Conservation (phyloP, 2,329 filamentous ascomycete genomes). For the Mycosphaerella sp. region DNA sequence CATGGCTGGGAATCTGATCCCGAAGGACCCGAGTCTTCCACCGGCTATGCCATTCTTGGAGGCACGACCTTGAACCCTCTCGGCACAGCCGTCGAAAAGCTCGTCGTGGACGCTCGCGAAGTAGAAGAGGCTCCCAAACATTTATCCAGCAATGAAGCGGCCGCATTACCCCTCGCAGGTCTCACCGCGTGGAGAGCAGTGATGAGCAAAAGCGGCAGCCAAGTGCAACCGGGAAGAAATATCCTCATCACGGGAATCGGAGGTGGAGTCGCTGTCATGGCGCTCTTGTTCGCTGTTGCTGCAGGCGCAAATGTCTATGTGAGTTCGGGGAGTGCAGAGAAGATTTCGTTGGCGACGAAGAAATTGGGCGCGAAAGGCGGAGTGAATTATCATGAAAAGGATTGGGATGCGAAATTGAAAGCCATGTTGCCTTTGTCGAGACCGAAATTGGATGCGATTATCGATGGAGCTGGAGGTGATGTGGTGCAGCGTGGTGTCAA, state of each 20-base stretch:
- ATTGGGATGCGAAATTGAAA: constrained; percentile 72
- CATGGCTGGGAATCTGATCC: constrained; percentile 67
- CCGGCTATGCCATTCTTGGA: constrained; percentile 59
- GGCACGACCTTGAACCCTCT: constrained; percentile 57
- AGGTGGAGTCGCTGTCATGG: constrained; percentile 81
- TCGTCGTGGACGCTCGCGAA: constrained; percentile 63
- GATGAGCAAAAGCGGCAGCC: constrained; percentile 63
- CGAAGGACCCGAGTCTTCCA: constrained; percentile 63
- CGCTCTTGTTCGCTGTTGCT: constrained; percentile 69
- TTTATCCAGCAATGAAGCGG: constrained; percentile 65
- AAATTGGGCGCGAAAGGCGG: constrained; percentile 71
- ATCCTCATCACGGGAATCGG: constrained; percentile 87
- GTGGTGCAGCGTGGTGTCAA: constrained; percentile 62
- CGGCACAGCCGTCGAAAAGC: constrained; percentile 69
- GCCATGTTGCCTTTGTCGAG: constrained; percentile 57
- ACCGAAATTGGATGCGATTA: constrained; percentile 69
- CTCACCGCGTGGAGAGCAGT: constrained; percentile 84
- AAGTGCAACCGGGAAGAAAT: constrained; percentile 59
- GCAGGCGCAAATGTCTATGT: constrained; percentile 74
- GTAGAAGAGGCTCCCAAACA: constrained; percentile 71
- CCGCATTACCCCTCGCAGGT: constrained; percentile 76
- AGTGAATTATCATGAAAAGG: constrained; percentile 70
- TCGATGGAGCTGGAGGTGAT: constrained; percentile 87
- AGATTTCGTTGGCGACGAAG: constrained; percentile 55
- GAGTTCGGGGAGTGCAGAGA: constrained; percentile 65